Percentiles rank a stretch among this genome's conserved stretches.
These are phyloP conservation scores for Ilex asprella DNA, from an alignment of 257 asterid species.

Conservation along the genomic window DNA sequence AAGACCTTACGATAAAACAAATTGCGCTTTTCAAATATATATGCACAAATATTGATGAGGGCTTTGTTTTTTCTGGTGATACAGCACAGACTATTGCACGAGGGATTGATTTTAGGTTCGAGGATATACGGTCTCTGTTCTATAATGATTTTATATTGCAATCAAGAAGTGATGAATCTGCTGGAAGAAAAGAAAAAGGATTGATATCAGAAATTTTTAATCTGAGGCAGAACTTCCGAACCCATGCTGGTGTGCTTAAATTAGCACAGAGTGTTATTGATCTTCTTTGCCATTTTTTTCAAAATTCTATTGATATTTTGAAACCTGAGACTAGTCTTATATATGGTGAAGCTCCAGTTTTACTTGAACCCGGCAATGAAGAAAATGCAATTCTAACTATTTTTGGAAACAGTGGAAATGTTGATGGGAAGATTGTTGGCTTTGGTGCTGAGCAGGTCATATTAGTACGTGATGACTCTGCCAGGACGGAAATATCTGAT, in stretches of 20 bases:
- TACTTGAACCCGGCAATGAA: constrained; percentile 44
- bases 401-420: constrained; percentile 35
- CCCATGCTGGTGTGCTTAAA: constrained; percentile 60
- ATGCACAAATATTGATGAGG: constrained; percentile 54
- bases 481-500: constrained; percentile 29
- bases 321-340: constrained; percentile 53
- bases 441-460: constrained; percentile 73
- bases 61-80: constrained; percentile 60
- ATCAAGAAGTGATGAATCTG: constrained; percentile 10
- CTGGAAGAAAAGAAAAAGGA: constrained; percentile 37
- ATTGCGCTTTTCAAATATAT: constrained; percentile 47
- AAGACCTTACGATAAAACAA: constrained; percentile 59
- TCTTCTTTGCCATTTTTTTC: constrained; percentile 47
- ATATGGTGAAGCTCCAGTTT: constrained; percentile 59
- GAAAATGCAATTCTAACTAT: constrained; percentile 46
- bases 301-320: constrained; percentile 41
- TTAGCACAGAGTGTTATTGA: constrained; percentile 61
- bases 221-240: constrained; percentile 57
- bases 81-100: constrained; percentile 69
- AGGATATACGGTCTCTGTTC: constrained; percentile 56
- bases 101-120: constrained; percentile 60
- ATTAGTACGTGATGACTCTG: constrained; percentile 48
- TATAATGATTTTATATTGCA: constrained; percentile 43
- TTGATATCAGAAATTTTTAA: constrained; percentile 32
- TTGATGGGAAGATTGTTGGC: constrained; percentile 39